A percentile compares a stretch with the other conserved stretches of the same genome.
Evolutionary conservation across 768 basidiomycete species (phyloP).

Genomic region (Termitomyces sp.): DNA sequence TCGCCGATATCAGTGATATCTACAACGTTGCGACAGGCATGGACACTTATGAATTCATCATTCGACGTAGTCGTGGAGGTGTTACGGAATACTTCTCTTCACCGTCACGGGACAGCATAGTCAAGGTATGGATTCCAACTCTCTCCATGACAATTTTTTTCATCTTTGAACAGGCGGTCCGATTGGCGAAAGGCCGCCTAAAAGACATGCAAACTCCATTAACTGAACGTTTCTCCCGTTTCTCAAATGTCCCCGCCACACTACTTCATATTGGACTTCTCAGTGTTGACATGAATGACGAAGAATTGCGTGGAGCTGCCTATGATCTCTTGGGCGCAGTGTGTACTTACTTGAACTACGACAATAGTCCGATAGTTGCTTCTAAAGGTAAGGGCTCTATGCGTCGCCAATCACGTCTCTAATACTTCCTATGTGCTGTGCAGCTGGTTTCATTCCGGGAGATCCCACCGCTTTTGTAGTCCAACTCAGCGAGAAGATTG

Average conservation of each 20-base stretch:
- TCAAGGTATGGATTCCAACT: slow-evolving; percentile 50
- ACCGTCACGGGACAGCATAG: slow-evolving; percentile 62
- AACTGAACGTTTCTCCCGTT: slow-evolving; percentile 68
- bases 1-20: slow-evolving; percentile 83
- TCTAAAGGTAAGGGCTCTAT: slow-evolving; percentile 52
- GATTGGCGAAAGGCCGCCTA: slow-evolving; percentile 71
- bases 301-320: slow-evolving; percentile 74
- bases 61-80: slow-evolving; percentile 69
- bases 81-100: slow-evolving; percentile 78
- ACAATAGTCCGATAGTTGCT: slow-evolving; percentile 68
- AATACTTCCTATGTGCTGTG: neutral
- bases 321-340: slow-evolving; percentile 79
- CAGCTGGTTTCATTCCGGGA: slow-evolving; percentile 72
- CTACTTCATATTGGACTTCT: slow-evolving; percentile 85
- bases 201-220: slow-evolving; percentile 52
- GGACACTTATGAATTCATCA: slow-evolving; percentile 76
- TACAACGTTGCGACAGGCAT: slow-evolving; percentile 79
- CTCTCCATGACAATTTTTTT: slow-evolving; percentile 1
- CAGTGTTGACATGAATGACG: slow-evolving; percentile 71
- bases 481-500: slow-evolving; percentile 68
- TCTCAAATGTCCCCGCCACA: slow-evolving; percentile 83
- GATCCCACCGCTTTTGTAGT: slow-evolving; percentile 61
- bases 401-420: neutral
- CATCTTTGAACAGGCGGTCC: slow-evolving; percentile 51
- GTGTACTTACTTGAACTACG: slow-evolving; percentile 74